phyloP scores from a whole-genome alignment of 2,329 filamentous ascomycete species.

The Beauveria bassiana region DNA sequence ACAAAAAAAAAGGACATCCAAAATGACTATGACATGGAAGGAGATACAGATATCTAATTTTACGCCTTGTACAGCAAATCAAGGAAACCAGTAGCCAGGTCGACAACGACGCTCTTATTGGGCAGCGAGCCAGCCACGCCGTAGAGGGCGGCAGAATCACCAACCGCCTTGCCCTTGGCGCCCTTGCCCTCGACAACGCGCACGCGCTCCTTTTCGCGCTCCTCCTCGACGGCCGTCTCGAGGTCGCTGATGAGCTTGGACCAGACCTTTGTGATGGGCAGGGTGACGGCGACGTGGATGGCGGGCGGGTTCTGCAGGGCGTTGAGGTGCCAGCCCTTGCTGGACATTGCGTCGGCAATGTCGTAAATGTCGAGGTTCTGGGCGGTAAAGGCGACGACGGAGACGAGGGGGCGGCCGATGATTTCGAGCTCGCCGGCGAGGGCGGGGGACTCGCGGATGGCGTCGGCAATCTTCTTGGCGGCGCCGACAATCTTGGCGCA shows the following conservation, averaged over 20 bases:
- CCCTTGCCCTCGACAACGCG: slow-evolving; percentile 62
- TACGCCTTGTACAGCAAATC: slow-evolving; percentile 88
- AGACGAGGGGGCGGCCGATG: slow-evolving; percentile 78
- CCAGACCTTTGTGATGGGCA: slow-evolving; percentile 74
- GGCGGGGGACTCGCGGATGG: slow-evolving; percentile 60
- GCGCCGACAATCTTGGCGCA: slow-evolving; percentile 84
- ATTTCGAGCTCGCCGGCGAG: slow-evolving; percentile 69
- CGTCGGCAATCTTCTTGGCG: slow-evolving; percentile 71
- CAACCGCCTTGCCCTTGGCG: slow-evolving; percentile 57
- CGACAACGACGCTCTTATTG: slow-evolving; percentile 90
- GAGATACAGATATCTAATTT: slow-evolving; percentile 10
- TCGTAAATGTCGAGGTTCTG: slow-evolving; percentile 87
- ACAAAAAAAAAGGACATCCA: background rate
- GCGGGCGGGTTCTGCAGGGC: slow-evolving; percentile 85
- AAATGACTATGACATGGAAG: background rate
- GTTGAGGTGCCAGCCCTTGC: slow-evolving; percentile 90
- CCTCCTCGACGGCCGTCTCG: slow-evolving; percentile 57
- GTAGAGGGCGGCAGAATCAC: slow-evolving; percentile 82
- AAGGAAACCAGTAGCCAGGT: slow-evolving; percentile 83
- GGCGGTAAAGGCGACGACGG: slow-evolving; percentile 82
- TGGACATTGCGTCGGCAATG: slow-evolving; percentile 79
- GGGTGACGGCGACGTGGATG: slow-evolving; percentile 87
- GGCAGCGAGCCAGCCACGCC: slow-evolving; percentile 91
- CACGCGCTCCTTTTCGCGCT: slow-evolving; percentile 74
- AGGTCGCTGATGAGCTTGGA: slow-evolving; percentile 72